Evolutionary conservation across 106 monocot species (phyloP).

Genomic region (Chionographis japonica): DNA sequence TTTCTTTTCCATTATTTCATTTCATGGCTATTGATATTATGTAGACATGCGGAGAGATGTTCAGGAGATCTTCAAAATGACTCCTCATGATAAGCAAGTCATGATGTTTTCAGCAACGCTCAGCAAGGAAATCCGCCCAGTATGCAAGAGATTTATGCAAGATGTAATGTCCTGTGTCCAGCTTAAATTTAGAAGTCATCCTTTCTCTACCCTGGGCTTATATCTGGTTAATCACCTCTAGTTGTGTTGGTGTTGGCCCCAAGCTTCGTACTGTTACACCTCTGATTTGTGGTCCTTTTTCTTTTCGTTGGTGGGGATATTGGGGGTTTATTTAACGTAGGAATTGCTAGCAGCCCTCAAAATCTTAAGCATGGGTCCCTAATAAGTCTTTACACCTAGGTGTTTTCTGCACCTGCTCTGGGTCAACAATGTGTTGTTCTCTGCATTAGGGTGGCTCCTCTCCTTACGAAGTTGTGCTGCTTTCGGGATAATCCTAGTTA

Average conservation of each 20-base stretch:
- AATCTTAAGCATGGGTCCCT: too few species aligned
- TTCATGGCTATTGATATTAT: slow-evolving; percentile 23
- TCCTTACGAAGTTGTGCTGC: too few species aligned
- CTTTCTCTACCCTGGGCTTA: slow-evolving; percentile 6
- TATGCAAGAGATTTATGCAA: slow-evolving; percentile 99
- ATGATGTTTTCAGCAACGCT: slow-evolving; percentile 99
- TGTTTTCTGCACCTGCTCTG: neutral
- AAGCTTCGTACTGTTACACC: too few species aligned
- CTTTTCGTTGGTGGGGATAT: too few species aligned
- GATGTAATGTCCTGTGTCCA: slow-evolving; percentile 74
- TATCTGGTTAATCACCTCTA: neutral
- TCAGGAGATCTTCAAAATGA: slow-evolving; percentile 99
- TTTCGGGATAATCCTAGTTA: too few species aligned
- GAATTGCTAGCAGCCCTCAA: too few species aligned
- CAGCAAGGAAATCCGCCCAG: slow-evolving; percentile 98
- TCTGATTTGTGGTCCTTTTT: too few species aligned
- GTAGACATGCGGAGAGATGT: slow-evolving; percentile 99
- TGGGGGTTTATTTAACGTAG: too few species aligned
- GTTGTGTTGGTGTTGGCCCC: neutral
- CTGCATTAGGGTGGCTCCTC: too few species aligned
- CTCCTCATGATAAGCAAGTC: slow-evolving; percentile 99
- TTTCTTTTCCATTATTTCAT: neutral
- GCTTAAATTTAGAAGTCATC: slow-evolving; percentile 16
- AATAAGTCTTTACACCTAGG: too few species aligned
- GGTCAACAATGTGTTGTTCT: too few species aligned